These are phyloP conservation scores for Mycena haematopus DNA, from an alignment of 768 basidiomycete species.

Conservation along the genomic window DNA sequence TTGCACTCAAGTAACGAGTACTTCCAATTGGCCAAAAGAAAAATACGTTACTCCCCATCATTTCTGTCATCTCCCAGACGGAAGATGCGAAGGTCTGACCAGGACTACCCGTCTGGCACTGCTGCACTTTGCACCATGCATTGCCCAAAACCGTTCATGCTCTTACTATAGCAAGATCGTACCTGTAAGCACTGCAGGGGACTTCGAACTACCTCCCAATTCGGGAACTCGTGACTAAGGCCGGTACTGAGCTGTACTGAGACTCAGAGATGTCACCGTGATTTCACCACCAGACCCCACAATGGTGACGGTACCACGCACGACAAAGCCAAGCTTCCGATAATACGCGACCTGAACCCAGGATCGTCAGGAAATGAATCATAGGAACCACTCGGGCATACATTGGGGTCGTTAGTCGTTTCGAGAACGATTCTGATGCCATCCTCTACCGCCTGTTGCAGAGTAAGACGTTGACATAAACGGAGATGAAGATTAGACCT, in stretches of 20 bases:
- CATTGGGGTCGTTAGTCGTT: constrained; percentile 25
- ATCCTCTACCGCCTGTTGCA: constrained; percentile 8
- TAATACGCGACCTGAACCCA: constrained; percentile 23
- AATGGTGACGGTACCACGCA: constrained; percentile 18
- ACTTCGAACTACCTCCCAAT: no score
- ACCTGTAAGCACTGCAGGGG: no score
- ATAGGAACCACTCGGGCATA: background rate
- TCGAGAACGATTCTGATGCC: constrained; percentile 21
- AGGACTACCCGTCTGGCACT: no score
- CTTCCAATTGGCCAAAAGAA: no score
- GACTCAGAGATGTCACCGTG: constrained; percentile 13
- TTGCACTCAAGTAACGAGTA: no score
- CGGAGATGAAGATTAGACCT: background rate
- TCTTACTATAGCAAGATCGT: no score
- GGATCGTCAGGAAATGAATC: background rate
- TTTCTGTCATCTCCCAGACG: no score
- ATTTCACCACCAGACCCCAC: constrained; percentile 21
- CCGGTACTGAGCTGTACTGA: background rate
- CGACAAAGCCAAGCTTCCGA: constrained; percentile 20
- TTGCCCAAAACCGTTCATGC: no score
- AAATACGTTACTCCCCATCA: no score
- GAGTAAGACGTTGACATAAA: background rate
- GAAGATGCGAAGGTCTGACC: no score
- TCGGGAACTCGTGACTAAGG: no score
- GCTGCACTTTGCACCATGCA: no score